Base-by-base conservation (phyloP, 2,329 filamentous ascomycete species). In the Monilinia fructicola region DNA sequence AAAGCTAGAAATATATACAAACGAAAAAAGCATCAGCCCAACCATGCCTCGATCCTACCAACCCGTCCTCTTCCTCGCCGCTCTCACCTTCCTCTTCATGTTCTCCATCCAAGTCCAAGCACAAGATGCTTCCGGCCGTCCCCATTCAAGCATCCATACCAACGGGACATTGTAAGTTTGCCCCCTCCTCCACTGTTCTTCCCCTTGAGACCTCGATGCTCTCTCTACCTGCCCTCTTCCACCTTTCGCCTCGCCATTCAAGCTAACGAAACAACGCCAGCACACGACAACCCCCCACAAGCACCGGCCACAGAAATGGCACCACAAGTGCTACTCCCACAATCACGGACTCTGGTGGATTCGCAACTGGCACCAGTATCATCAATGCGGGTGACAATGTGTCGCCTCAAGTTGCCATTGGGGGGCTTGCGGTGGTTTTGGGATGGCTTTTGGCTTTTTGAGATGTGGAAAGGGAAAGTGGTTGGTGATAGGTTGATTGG, bases 111-210 rank as follows among this genome's bases (percentile, higher is more conserved):
- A 61, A 42, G 55, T 60, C 2, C 55, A 60, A 60, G 64, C 64
- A 54, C 23, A 42, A 40, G 23, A 46, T 28, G 18, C 42, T 26
- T 38, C 64, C 23, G 54, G 54, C 4, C 26, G 46, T 53, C 54
- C 44, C n/a, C 26, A 44, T 2, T 10, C 55, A 12, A 65, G 54
- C 21, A 23, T 23, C 5, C 31, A 46, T 18, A 35, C 23, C 18
- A 65, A 65, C 35, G 64, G 64, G 12, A 65, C 54, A 4, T 65
- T 60, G 54, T 65, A 61, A 18, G 46, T 53, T 38, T 53, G 12
- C 23, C 18, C 12, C 7, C 14, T 53, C 23, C 21, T 1, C 2
- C 4, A 9, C 2, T 21, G 6, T n/a, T 26, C n/a, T 2, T 9
- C 21, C 3, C 40, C 3, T n/a, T n/a, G n/a, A 11, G 35, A 23